phyloP scores from a whole-genome alignment of 2,329 filamentous ascomycete genomes.

The Tolypocladium pustulatum region DNA sequence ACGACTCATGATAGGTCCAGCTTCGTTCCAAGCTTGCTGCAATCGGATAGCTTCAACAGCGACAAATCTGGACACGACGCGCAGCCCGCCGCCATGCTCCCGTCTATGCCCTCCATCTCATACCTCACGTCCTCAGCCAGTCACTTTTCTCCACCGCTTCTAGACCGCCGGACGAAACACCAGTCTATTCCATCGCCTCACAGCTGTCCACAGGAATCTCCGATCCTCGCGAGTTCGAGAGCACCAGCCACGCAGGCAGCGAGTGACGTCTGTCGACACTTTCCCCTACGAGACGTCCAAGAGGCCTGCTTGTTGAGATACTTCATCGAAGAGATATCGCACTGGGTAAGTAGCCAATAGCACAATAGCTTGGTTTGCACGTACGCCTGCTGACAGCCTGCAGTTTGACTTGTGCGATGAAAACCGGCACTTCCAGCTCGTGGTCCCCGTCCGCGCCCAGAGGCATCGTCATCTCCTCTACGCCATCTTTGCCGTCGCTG shows the following conservation, averaged over 20 bases:
- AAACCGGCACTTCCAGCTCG: slow-evolving; percentile 26
- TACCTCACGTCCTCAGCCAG: slow-evolving; percentile 1
- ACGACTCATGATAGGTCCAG: neutral
- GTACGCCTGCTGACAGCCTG: slow-evolving; percentile 3
- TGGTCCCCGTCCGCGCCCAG: slow-evolving; percentile 23
- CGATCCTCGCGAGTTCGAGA: neutral
- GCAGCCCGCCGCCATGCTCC: neutral
- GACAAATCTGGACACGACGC: neutral
- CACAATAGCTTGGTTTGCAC: neutral
- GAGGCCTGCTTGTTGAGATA: slow-evolving; percentile 28
- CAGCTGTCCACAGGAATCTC: neutral
- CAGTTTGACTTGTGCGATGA: slow-evolving; percentile 31
- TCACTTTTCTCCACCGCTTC: neutral
- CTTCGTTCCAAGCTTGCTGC: neutral
- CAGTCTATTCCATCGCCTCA: neutral
- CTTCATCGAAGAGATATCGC: slow-evolving; percentile 28
- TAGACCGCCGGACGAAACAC: neutral
- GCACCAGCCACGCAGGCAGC: neutral
- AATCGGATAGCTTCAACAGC: slow-evolving; percentile 1
- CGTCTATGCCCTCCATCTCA: slow-evolving; percentile 1
- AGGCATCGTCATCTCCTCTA: slow-evolving; percentile 26
- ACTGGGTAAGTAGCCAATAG: slow-evolving; percentile 24
- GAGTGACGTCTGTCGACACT: slow-evolving; percentile 7
- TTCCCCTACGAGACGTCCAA: slow-evolving; percentile 22
- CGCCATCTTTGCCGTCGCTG: slow-evolving; percentile 28